Percentiles rank a stretch among this genome's conserved stretches.
These are phyloP conservation scores for Suillus brevipes DNA, from an alignment of 768 basidiomycete genomes.

Conservation along the genomic window DNA sequence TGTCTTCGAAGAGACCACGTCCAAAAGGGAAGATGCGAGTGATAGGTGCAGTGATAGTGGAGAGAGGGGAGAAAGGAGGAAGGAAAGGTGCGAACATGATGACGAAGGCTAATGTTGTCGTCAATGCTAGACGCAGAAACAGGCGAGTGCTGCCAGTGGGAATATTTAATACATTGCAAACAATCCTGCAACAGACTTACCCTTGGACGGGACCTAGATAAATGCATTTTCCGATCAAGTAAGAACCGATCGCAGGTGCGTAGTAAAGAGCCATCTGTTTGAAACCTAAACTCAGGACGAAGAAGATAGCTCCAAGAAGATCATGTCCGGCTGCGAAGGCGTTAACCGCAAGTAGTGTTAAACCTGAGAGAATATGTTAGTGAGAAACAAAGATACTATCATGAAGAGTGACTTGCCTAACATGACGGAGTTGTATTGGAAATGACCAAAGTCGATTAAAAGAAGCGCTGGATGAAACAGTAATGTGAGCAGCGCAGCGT, in stretches of 20 bases:
- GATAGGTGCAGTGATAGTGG: conserved; percentile 61
- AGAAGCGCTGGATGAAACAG: conserved; percentile 83
- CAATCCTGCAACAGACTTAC: conserved; percentile 41
- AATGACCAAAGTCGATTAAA: conserved; percentile 89
- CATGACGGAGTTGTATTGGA: conserved; percentile 96
- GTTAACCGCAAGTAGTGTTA: conserved; percentile 68
- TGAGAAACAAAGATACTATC: neutral
- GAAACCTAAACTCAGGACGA: conserved; percentile 85
- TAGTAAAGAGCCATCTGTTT: conserved; percentile 98
- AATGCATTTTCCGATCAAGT: conserved; percentile 86
- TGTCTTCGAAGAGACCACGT: conserved; percentile 91
- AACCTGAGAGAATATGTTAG: conserved; percentile 41
- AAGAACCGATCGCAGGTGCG: conserved; percentile 88
- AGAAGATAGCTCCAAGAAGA: conserved; percentile 71
- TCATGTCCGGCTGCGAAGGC: conserved; percentile 72
- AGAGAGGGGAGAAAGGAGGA: conserved; percentile 56
- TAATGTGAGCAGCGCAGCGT: conserved; percentile 67
- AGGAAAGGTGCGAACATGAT: conserved; percentile 81
- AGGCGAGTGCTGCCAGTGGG: conserved; percentile 44
- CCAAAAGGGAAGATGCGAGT: conserved; percentile 88
- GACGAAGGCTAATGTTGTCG: conserved; percentile 62
- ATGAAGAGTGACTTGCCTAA: conserved; percentile 53
- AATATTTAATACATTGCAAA: conserved; percentile 9
- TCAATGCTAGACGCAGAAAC: conserved; percentile 65
- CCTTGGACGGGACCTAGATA: conserved; percentile 71